Base-by-base conservation (phyloP, 2,329 filamentous ascomycete genomes). In the Graphilbum fragrans region DNA sequence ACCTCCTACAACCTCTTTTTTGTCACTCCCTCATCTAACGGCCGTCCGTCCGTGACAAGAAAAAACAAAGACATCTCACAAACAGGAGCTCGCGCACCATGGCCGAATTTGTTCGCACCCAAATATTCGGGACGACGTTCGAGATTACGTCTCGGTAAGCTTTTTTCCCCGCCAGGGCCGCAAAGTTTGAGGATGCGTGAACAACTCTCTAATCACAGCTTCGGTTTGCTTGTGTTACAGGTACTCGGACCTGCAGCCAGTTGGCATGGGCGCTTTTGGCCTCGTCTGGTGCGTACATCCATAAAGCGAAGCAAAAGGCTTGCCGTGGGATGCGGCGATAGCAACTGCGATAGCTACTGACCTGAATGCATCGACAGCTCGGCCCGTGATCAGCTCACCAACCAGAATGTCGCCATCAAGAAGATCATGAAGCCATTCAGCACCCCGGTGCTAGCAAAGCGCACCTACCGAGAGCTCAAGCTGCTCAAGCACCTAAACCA, bases 371-470 rank as follows among this genome's bases (percentile, higher is more conserved):
- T 23, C n/a, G 22, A n/a, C 50, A 96, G 90, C 66, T 96, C 92
- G 50, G 92, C 92, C 44, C 90, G 87, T 66, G 92, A 98, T 63
- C 88, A 96, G 69, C 86, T 98, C 64, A 96, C 92, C 46, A 85
- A 77, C 61, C 88, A 95, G 64, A 87, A 88, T 64, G 92, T 98
- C 47, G 92, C 92, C 45, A 88, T 98, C 60, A 98, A 98, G 77
- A 98, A 98, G 77, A 98, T 98, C 59, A 96, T 98, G 90, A 98
- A 96, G 72, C 92, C 92, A 10, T 98, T 98, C 67, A 95, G 88
- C 72, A 98, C 92, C n/a, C 88, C 92, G 1, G 92, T 98, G 45
- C 73, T 98, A 37, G 92, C 92, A 45, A 98, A 98, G 72, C 78
- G 92, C 59, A 98, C 92, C 51, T 98, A 98, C 63, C 81, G 92